Percentiles rank a stretch among this genome's conserved stretches.
These are phyloP conservation scores for Serendipita sp. DNA, from an alignment of 768 basidiomycete species.

Conservation along the genomic window DNA sequence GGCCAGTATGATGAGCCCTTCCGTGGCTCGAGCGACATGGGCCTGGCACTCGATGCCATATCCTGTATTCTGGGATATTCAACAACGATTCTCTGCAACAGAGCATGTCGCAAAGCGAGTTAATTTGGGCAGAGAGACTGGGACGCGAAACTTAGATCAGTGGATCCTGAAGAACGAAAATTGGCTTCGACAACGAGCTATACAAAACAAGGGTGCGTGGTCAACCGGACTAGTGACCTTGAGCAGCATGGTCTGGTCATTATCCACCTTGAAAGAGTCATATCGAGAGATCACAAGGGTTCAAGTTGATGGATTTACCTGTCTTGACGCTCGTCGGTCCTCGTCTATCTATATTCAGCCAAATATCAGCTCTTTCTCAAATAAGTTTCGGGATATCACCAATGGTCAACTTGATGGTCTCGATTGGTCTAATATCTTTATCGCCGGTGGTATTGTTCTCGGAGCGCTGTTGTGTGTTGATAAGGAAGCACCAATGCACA, in stretches of 20 bases:
- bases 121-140: background rate
- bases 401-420: conserved; percentile 9
- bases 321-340: conserved; percentile 7
- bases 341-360: conserved; percentile 9
- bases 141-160: background rate
- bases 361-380: background rate
- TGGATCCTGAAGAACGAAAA: conserved; percentile 1
- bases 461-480: conserved; percentile 9
- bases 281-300: background rate
- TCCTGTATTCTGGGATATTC: background rate
- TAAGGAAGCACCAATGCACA: background rate
- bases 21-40: background rate
- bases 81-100: background rate
- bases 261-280: background rate
- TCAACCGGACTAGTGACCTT: background rate
- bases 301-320: background rate
- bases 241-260: background rate
- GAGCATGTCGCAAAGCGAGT: background rate
- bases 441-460: conserved; percentile 12
- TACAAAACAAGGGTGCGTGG: background rate
- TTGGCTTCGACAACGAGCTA: background rate
- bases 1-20: background rate
- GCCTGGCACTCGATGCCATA: background rate
- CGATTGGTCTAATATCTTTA: conserved; percentile 12
- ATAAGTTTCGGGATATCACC: background rate